Evolutionary conservation across 768 basidiomycete genomes (phyloP).

Genomic region (Lactarius psammicola): DNA sequence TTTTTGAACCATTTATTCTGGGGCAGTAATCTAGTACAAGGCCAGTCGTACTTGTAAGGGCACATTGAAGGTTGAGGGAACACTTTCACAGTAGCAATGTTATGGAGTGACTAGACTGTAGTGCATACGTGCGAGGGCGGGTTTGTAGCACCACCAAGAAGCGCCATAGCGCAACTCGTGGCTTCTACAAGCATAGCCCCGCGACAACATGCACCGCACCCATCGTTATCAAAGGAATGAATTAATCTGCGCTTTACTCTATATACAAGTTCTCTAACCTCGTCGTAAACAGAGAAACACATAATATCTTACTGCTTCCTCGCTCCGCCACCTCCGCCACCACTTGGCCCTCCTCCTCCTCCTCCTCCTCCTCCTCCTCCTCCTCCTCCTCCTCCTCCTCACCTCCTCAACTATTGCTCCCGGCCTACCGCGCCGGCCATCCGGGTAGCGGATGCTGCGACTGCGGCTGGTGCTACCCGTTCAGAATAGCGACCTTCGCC

Average conservation of each 20-base stretch:
- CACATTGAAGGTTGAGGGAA: too few relatives aligned
- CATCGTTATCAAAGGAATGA: background rate
- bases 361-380: too few relatives aligned
- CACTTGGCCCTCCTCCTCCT: background rate
- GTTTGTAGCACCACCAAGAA: too few relatives aligned
- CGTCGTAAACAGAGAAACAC: background rate
- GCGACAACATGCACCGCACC: background rate
- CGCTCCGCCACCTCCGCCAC: background rate
- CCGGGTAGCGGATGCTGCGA: background rate
- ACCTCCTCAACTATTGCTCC: background rate
- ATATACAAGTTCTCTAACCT: background rate
- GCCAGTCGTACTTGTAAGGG: too few relatives aligned
- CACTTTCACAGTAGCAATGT: too few relatives aligned
- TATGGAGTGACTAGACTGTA: too few relatives aligned
- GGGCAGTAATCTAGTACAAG: too few relatives aligned
- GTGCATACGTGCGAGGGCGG: too few relatives aligned
- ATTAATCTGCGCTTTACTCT: background rate
- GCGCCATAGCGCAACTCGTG: too few relatives aligned
- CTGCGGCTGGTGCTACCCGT: background rate
- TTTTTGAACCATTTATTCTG: too few relatives aligned
- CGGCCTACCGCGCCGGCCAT: background rate
- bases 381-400: too few relatives aligned
- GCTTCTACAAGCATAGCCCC: too few relatives aligned
- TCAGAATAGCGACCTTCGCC: slow-evolving; percentile 14
- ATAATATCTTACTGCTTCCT: background rate